Percentiles rank a stretch among this genome's conserved stretches.
Evolutionary conservation across 208 protist genomes (phyloP).

Genomic region (Wallacemonas sp.): DNA sequence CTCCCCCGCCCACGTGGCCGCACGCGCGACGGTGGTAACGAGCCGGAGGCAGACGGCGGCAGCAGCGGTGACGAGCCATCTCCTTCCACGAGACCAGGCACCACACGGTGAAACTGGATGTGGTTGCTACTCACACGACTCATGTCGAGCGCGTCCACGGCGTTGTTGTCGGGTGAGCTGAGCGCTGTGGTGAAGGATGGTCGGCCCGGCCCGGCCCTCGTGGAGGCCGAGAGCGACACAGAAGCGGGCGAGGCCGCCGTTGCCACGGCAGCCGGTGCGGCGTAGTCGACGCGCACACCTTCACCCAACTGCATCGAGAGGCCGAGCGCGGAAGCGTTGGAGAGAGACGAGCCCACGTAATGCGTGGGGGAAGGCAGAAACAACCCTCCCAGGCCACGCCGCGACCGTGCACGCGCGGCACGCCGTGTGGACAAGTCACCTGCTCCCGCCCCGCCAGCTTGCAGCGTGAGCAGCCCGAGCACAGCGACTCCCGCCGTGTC

Average conservation of each 20-base stretch:
- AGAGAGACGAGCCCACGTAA: not conserved
- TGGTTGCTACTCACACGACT: not conserved
- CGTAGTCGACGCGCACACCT: constrained; percentile 3
- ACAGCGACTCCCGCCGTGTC: not conserved
- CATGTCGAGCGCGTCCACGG: not conserved
- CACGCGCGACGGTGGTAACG: not conserved
- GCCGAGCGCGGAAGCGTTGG: not conserved
- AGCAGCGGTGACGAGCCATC: not conserved
- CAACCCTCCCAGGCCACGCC: too few species aligned
- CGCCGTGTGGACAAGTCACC: not conserved
- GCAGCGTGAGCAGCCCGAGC: not conserved
- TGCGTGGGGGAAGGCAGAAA: not conserved
- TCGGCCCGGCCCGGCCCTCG: not conserved
- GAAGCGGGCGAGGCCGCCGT: not conserved
- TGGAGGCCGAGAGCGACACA: not conserved
- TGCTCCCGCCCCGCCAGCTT: not conserved
- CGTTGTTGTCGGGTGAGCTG: not conserved
- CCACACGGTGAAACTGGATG: not conserved
- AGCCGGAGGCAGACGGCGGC: not conserved
- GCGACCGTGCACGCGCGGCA: too few species aligned
- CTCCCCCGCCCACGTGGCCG: not conserved
- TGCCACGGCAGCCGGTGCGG: not conserved
- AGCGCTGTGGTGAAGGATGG: not conserved
- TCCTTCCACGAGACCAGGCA: not conserved
- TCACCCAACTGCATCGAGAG: not conserved